phyloP scores from a whole-genome alignment of 2,329 filamentous ascomycete species.

The Sarocladium oryzae region DNA sequence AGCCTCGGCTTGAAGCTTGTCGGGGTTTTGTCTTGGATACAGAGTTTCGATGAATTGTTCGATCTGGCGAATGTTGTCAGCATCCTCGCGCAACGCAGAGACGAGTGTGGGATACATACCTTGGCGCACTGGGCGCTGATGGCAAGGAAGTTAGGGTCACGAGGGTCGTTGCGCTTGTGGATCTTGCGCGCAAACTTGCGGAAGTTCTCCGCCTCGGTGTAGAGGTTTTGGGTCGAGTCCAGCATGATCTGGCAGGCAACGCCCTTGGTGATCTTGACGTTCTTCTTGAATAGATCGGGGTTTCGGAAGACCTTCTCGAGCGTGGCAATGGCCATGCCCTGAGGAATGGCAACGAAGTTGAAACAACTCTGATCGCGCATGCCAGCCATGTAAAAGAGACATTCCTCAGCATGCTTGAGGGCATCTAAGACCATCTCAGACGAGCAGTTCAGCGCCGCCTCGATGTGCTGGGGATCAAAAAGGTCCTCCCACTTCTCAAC shows the following conservation, averaged over 20 bases:
- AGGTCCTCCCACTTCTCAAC: constrained; percentile 85
- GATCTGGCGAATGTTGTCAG: constrained; percentile 46
- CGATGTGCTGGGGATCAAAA: constrained; percentile 72
- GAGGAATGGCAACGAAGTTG: constrained; percentile 97
- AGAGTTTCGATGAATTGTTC: constrained; percentile 94
- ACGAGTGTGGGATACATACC: constrained; percentile 44
- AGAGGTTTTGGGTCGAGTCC: constrained; percentile 85
- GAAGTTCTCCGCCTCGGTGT: constrained; percentile 76
- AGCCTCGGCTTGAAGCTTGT: constrained; percentile 41
- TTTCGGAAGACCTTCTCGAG: constrained; percentile 91
- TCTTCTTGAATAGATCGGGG: constrained; percentile 73
- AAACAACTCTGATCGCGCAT: constrained; percentile 95
- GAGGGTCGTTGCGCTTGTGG: constrained; percentile 87
- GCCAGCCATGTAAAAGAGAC: constrained; percentile 94
- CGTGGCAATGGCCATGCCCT: constrained; percentile 95
- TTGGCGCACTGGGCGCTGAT: constrained; percentile 88
- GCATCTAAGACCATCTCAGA: constrained; percentile 95
- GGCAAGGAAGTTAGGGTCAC: constrained; percentile 84
- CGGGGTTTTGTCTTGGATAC: constrained; percentile 77
- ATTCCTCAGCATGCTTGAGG: constrained; percentile 81
- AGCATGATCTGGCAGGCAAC: constrained; percentile 88
- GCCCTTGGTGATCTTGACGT: constrained; percentile 96
- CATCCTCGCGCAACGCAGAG: background rate
- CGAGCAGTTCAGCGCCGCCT: constrained; percentile 74
- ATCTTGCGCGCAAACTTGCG: constrained; percentile 71